Evolutionary conservation across 495 filamentous ascomycete genomes (phyloP).

Genomic region (Talaromyces liani): DNA sequence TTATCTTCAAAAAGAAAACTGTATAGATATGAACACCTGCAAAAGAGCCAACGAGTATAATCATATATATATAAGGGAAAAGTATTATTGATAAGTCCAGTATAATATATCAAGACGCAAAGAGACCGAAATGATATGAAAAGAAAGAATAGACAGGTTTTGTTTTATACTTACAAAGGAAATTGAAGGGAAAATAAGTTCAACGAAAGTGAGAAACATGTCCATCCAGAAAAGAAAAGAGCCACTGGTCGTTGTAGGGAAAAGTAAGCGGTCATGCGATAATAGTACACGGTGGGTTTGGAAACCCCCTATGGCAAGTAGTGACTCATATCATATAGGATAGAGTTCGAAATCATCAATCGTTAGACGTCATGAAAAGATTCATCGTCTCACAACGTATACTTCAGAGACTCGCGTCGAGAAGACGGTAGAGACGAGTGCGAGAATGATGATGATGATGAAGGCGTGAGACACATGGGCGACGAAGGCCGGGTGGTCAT

Average conservation of each 20-base stretch:
- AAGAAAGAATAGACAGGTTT: constrained; percentile 1
- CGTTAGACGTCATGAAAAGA: constrained; percentile 11
- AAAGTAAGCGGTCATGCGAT: neutral
- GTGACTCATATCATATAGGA: neutral
- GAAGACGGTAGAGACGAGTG: constrained; percentile 22
- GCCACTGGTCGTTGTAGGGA: neutral
- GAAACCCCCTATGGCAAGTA: neutral
- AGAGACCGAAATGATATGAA: constrained; percentile 1
- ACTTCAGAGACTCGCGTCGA: constrained; percentile 25
- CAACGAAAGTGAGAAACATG: constrained; percentile 8
- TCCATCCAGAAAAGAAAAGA: neutral
- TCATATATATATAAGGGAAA: neutral
- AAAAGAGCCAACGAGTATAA: neutral
- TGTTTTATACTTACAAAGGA: constrained; percentile 4
- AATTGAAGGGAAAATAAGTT: constrained; percentile 1
- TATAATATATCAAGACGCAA: neutral
- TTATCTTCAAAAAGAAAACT: neutral
- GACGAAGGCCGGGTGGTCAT: constrained; percentile 34
- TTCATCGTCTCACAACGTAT: constrained; percentile 18
- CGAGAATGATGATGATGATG: constrained; percentile 11
- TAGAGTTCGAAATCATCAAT: constrained; percentile 14
- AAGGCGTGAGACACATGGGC: constrained; percentile 23
- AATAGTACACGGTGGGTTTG: neutral
- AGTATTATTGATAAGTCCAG: constrained; percentile 1
- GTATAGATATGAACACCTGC: neutral